Evolutionary conservation across 208 protist genomes (phyloP).

Genomic region (Crithidia mellificae): DNA sequence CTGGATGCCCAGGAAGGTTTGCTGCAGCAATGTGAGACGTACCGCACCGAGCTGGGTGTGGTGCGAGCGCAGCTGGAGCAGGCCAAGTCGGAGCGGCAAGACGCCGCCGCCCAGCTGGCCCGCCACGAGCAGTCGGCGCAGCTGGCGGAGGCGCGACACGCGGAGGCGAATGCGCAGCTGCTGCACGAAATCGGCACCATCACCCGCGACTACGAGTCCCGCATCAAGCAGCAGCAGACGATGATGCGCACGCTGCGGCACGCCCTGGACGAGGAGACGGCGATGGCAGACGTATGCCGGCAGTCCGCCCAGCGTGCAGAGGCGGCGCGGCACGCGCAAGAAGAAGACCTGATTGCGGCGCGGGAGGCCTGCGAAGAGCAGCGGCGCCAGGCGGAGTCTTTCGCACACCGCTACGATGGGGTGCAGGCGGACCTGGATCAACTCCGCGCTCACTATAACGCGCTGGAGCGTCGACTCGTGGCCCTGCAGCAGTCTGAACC

Average conservation of each 20-base stretch:
- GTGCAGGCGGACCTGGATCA: conserved; percentile 54
- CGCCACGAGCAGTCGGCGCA: conserved; percentile 28
- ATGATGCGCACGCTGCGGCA: conserved; percentile 57
- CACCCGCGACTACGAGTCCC: conserved; percentile 49
- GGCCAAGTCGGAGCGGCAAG: conserved; percentile 18
- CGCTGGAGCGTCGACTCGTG: conserved; percentile 48
- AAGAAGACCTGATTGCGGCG: conserved; percentile 38
- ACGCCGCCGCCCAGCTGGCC: conserved; percentile 24
- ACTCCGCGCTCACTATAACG: conserved; percentile 46
- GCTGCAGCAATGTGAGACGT: conserved; percentile 45
- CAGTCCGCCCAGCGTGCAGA: conserved; percentile 40
- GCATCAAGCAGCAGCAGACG: conserved; percentile 63
- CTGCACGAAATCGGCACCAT: conserved; percentile 41
- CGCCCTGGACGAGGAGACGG: conserved; percentile 61
- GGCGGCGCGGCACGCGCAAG: conserved; percentile 32
- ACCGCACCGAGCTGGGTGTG: conserved; percentile 50
- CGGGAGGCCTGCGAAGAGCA: conserved; percentile 33
- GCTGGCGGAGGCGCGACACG: conserved; percentile 34
- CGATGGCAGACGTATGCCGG: conserved; percentile 49
- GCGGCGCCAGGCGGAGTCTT: conserved; percentile 7
- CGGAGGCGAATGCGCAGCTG: conserved; percentile 39
- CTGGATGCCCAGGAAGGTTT: conserved; percentile 27
- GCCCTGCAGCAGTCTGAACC: conserved; percentile 38
- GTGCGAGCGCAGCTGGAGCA: conserved; percentile 50
- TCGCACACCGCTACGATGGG: conserved; percentile 29